Percentiles rank a stretch among this genome's conserved stretches.
phyloP scores from a whole-genome alignment of 2,329 filamentous ascomycete genomes.

The Aspergillus piperis region DNA sequence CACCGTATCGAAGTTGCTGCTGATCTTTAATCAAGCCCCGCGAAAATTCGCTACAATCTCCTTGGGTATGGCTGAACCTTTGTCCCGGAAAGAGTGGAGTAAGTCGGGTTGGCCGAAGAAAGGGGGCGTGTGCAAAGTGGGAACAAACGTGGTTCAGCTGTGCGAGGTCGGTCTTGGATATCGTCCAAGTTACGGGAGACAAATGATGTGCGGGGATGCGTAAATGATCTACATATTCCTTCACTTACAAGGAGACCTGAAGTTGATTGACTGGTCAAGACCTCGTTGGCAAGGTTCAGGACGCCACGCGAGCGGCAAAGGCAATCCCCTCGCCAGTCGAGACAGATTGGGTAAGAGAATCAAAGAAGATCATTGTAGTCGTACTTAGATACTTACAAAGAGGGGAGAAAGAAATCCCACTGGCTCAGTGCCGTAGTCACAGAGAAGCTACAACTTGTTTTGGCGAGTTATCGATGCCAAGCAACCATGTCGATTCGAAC shows the following conservation, averaged over 20 bases:
- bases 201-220: not conserved
- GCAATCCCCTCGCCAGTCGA: not conserved
- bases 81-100: constrained; percentile 9
- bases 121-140: constrained; percentile 3
- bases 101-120: not conserved
- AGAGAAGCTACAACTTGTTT: not conserved
- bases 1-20: constrained; percentile 2
- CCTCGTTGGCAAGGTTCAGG: not conserved
- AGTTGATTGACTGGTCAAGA: not conserved
- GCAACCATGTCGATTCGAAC: not conserved
- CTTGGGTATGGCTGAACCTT: constrained; percentile 9
- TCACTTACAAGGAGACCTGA: not conserved
- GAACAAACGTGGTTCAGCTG: constrained; percentile 7
- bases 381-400: not conserved
- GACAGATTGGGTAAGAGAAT: too few species aligned
- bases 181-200: not conserved
- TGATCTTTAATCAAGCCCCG: constrained; percentile 12
- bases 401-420: not conserved
- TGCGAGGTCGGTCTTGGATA: not conserved
- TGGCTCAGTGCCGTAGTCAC: not conserved
- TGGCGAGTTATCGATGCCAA: constrained; percentile 10
- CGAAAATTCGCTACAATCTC: constrained; percentile 3
- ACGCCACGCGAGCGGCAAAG: not conserved
- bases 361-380: not conserved
- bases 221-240: not conserved